Percentiles rank a stretch among this genome's conserved stretches.
Conservation (phyloP, 257 asterid species). For the Przewalskia tangutica region DNA sequence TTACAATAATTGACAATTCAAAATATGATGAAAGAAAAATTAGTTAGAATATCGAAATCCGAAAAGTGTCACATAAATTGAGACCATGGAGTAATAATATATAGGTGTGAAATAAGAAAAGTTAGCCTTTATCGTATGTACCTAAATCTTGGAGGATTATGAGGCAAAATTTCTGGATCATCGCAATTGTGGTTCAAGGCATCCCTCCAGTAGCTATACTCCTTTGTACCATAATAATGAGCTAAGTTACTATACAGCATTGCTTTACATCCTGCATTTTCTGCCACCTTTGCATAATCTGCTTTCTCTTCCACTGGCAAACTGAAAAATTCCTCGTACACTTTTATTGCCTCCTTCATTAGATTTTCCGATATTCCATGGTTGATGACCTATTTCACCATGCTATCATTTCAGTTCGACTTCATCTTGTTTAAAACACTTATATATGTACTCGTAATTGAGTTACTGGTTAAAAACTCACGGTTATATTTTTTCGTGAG, state of each 20-base stretch:
- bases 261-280: background rate
- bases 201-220: slow-evolving; percentile 6
- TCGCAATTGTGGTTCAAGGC: background rate
- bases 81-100: background rate
- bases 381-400: background rate
- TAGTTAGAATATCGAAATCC: no score
- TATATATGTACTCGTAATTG: no score
- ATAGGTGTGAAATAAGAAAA: background rate
- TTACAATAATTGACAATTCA: no score
- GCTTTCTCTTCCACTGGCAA: background rate
- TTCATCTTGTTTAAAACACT: no score
- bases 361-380: slow-evolving; percentile 7
- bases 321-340: slow-evolving; percentile 1
- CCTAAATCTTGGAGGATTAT: slow-evolving; percentile 8
- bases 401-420: background rate
- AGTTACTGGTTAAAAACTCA: no score
- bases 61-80: no score
- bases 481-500: no score
- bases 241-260: background rate
- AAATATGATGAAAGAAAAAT: no score
- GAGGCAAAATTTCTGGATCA: background rate
- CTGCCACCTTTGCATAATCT: background rate
- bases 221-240: background rate
- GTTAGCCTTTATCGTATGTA: background rate
- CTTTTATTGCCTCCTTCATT: slow-evolving; percentile 4